Conservation (phyloP, 176 grass and related monocot genomes). For the Elaeis guineensis region DNA sequence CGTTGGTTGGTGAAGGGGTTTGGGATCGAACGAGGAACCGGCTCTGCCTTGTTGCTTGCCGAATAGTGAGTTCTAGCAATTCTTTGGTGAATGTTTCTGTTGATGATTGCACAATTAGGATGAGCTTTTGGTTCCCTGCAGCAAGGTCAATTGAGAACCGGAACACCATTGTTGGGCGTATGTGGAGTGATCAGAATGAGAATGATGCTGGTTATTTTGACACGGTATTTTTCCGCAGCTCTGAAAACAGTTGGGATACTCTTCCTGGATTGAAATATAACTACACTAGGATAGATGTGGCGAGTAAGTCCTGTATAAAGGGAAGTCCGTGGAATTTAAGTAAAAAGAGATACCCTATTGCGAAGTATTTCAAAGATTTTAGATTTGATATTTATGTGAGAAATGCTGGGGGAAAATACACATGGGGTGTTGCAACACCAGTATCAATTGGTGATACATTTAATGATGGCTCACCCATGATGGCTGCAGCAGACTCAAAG, state of each 20-base stretch:
- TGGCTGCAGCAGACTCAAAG: too few relatives aligned
- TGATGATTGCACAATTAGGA: slow-evolving; percentile 47
- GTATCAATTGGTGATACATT: slow-evolving; percentile 42
- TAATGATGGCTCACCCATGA: background rate
- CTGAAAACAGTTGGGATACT: slow-evolving; percentile 19
- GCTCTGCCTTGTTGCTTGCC: slow-evolving; percentile 63
- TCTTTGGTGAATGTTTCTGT: slow-evolving; percentile 19
- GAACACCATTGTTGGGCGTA: slow-evolving; percentile 11
- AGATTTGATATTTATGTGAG: slow-evolving; percentile 31
- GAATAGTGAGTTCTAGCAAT: slow-evolving; percentile 20
- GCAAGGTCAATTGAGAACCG: slow-evolving; percentile 43
- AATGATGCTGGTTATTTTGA: slow-evolving; percentile 20
- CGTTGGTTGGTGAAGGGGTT: slow-evolving; percentile 56
- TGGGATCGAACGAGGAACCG: slow-evolving; percentile 41
- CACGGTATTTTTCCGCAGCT: slow-evolving; percentile 5
- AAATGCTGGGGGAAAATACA: slow-evolving; percentile 10
- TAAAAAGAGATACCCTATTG: slow-evolving; percentile 56
- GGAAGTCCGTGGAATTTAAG: slow-evolving; percentile 28
- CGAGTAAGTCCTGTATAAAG: slow-evolving; percentile 30
- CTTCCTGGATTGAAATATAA: slow-evolving; percentile 56
- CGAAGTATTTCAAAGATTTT: slow-evolving; percentile 36
- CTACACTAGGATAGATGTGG: slow-evolving; percentile 58
- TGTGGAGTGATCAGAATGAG: slow-evolving; percentile 21
- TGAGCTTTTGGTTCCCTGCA: slow-evolving; percentile 72
- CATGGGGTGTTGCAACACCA: slow-evolving; percentile 46